phyloP scores from a whole-genome alignment of 2,329 filamentous ascomycete species.

The Aspergillus candidus region DNA sequence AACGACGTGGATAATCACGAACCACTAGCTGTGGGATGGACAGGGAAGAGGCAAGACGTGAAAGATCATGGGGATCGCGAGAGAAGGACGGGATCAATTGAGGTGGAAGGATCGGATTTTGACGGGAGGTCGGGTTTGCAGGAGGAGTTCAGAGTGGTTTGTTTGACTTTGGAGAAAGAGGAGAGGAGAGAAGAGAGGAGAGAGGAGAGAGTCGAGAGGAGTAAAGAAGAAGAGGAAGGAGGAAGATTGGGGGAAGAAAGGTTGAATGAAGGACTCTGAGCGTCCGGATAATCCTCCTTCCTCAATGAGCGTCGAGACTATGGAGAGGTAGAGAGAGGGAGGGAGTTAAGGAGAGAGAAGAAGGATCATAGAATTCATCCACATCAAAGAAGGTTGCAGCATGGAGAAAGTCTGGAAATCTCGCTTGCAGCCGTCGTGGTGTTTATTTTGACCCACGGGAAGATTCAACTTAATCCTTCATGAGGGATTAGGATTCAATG shows the following conservation, averaged over 20 bases:
- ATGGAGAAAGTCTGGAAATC: conserved; percentile 1
- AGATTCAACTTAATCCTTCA: background rate
- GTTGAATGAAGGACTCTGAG: background rate
- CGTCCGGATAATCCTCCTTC: too few relatives aligned
- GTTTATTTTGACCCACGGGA: conserved; percentile 34
- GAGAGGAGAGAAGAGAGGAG: conserved; percentile 8
- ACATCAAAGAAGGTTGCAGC: background rate
- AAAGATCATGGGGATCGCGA: conserved; percentile 11
- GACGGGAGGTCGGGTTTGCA: background rate
- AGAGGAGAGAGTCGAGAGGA: conserved; percentile 3
- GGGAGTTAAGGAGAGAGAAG: conserved; percentile 11
- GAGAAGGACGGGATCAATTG: conserved; percentile 10
- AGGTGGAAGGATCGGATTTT: conserved; percentile 1
- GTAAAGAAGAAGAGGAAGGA: conserved; percentile 14
- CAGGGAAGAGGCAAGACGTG: conserved; percentile 6
- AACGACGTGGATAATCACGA: background rate
- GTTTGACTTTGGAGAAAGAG: conserved; percentile 1
- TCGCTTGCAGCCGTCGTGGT: conserved; percentile 19
- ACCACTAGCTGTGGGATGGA: conserved; percentile 6
- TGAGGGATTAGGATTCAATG: background rate
- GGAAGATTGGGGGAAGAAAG: conserved; percentile 22
- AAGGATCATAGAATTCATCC: background rate
- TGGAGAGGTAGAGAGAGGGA: background rate
- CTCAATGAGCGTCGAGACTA: too few relatives aligned
- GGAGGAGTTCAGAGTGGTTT: too few relatives aligned